Percentiles rank a stretch among this genome's conserved stretches.
phyloP scores from a whole-genome alignment of 768 basidiomycete genomes.

The Hypholoma fasciculare region DNA sequence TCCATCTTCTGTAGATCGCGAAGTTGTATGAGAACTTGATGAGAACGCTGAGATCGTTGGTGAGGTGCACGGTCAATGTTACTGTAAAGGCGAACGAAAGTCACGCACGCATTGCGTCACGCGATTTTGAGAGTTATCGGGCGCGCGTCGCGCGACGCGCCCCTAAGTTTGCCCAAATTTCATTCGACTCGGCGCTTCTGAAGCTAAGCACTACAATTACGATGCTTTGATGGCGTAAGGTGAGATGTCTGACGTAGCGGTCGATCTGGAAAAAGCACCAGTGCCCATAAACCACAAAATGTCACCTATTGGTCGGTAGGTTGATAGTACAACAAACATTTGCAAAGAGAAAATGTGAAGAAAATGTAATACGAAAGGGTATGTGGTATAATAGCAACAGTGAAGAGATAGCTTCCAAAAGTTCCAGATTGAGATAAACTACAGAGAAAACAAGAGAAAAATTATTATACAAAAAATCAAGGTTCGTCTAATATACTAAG shows the following conservation, averaged over 20 bases:
- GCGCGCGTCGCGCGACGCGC: background rate
- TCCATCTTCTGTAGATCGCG: conserved; percentile 57
- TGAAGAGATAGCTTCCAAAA: too few relatives aligned
- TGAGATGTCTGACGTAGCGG: background rate
- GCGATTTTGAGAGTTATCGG: background rate
- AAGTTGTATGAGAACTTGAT: background rate
- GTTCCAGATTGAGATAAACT: background rate
- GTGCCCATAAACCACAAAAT: background rate
- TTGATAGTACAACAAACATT: background rate
- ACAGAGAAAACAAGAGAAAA: background rate
- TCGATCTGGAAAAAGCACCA: background rate
- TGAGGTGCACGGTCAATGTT: background rate
- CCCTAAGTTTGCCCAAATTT: background rate
- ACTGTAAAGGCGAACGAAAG: background rate
- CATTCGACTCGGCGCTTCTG: background rate
- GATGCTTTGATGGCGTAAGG: too few relatives aligned
- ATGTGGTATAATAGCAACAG: background rate
- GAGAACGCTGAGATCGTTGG: background rate
- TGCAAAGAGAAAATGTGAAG: background rate
- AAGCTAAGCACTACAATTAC: too few relatives aligned
- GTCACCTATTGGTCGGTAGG: background rate
- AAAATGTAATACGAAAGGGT: background rate
- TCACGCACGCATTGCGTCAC: background rate
- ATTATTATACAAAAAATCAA: conserved; percentile 2
- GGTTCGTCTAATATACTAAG: conserved; percentile 18